Evolutionary conservation across 495 filamentous ascomycete species (phyloP), one percentile per base, ranked within the genome.

Genomic region (Podospora pseudopauciseta): DNA sequence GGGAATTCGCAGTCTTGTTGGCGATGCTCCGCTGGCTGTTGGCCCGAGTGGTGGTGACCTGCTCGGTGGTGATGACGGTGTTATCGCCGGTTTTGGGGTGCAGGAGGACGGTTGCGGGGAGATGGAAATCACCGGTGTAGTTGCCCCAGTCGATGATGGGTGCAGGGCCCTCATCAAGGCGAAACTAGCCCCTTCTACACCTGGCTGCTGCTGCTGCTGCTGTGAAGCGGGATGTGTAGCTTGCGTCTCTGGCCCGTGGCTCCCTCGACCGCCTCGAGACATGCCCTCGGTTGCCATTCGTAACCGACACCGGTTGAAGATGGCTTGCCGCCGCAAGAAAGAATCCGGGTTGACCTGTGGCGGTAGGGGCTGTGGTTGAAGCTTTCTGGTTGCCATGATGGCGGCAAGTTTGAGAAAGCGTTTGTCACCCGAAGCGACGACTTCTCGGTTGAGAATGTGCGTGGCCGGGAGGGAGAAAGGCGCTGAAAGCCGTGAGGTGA

Each of bases 391-490:
- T 18, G 71, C 64, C 66, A 75, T 70, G 34, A 75, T 74, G 26
- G 73, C 71, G 0, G 75, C 71, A 9, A 79, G 72, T 58, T 70
- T 70, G 20, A 76, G 72, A 19, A 89, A 84, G 19, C 87, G 81
- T 75, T 84, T 89, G 64, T 84, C 82, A 27, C 86, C 84, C 3
- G 76, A 71, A 0, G 71, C 66, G 1, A 71, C 70, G 3, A 69
- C 70, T 68, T 83, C 83, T 44, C 89, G 82, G 75, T 88, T 85
- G 64, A 89, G 80, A 65, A 91, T 88, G 74, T 91, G 87, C 23
- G 88, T 87, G 5, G 90, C 84, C 0, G 90, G 90, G 13, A 83
- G 78, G 1, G 89, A 90, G 73, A 87, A 92, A 1, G 89, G 90
- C 59, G 80, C 81, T 30, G 88, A 90, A 1, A 92, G 85, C 19